phyloP scores from a whole-genome alignment of 2,329 filamentous ascomycete genomes.

The Pseudomassariella vexata region DNA sequence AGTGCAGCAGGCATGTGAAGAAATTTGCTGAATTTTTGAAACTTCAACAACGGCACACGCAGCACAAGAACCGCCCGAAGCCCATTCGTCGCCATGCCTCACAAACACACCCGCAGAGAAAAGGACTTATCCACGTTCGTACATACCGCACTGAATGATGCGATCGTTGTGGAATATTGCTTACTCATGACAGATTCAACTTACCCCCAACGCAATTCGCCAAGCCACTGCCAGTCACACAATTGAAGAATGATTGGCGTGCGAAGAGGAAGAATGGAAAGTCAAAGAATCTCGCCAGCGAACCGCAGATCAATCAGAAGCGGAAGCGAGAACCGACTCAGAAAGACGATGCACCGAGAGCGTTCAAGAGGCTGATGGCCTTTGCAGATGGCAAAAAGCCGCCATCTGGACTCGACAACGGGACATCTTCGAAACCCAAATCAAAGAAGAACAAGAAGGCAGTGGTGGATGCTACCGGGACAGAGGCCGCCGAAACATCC shows the following conservation, averaged over 20 bases:
- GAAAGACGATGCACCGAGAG: conserved; percentile 78
- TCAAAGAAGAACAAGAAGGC: conserved; percentile 24
- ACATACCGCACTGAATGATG: conserved; percentile 1
- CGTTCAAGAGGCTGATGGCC: conserved; percentile 81
- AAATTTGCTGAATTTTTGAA: no score
- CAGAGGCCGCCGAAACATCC: no score
- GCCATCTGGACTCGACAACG: conserved; percentile 66
- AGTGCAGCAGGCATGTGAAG: no score
- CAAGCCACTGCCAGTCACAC: conserved; percentile 42
- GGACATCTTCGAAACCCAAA: conserved; percentile 31
- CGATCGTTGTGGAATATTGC: no score
- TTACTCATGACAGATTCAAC: conserved; percentile 34
- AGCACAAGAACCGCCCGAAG: no score
- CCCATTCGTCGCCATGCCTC: conserved; percentile 57
- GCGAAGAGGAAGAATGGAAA: conserved; percentile 3
- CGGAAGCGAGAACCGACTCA: conserved; percentile 38
- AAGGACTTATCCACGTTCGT: conserved; percentile 49
- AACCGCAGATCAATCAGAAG: conserved; percentile 37
- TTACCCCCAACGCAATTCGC: conserved; percentile 44
- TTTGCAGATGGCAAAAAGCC: conserved; percentile 57
- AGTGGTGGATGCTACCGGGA: conserved; percentile 13
- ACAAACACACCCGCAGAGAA: conserved; percentile 73
- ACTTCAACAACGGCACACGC: no score
- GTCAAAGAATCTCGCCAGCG: conserved; percentile 19
- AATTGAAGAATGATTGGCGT: no score